Base-by-base conservation (phyloP, 176 grass and related monocot species). In the Triticum timopheevii region DNA sequence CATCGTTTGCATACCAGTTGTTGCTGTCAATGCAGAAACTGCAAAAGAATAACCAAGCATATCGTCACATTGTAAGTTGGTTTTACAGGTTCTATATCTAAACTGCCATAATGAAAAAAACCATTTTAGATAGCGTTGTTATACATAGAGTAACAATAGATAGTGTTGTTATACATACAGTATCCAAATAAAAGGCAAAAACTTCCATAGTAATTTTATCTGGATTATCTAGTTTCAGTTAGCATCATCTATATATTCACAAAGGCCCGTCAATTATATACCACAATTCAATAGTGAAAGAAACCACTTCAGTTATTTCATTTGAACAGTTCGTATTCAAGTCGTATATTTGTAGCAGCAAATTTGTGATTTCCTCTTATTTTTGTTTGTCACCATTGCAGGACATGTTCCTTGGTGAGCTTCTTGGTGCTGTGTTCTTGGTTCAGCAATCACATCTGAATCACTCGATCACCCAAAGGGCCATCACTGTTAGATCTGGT, bases 401-500 rank as follows among this genome's bases (percentile, higher is more conserved):
- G 93, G 93, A 93, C 23, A 95, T 91, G 76, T 95, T 93, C 84
- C 61, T 90, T 10, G 93, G 93, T 7, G 93, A 95, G 75, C 28
- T 93, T 52, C 83, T 95, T 64, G 90, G 90, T 22, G 82, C 90
- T 0, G 86, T 89, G 61, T 92, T 88, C 76, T 93, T 95, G 69
- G 80, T 87, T 31, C 79, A 93, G 27, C 82, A 91, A 20, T 76
- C 80, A 7, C 92, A 90, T 78, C 70, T 93, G 76, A 89, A 86
- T 34, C 76, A 76, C 77, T 47, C 38, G 17, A 35, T 89, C 47
- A 64, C 76, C 63, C 11, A 73, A 64, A 91, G 44, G 80, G 23
- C 65, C 4, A 79, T 95, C 77, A 44, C 22, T 45, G 80, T 95
- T 34, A 71, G 83, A 30, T 82, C 78, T 44, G 90, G 88, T 50